Evolutionary conservation across 2,329 filamentous ascomycete species (phyloP).

Genomic region (Madurella fahalii): DNA sequence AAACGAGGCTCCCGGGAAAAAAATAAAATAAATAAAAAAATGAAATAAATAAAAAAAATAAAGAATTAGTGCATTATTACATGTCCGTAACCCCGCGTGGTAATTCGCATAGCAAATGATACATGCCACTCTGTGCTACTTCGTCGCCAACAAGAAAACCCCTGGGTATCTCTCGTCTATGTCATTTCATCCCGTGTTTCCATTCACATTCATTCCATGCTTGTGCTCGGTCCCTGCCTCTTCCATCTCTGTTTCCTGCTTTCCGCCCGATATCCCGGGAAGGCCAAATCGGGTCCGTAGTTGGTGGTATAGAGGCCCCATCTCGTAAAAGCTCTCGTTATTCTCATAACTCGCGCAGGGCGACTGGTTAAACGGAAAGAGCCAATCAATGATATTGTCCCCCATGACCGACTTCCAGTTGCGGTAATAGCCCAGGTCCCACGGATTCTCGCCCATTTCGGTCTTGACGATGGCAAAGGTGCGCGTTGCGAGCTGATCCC

Average conservation of each 20-base stretch:
- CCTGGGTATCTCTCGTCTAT: background rate
- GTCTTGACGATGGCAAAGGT: conserved; percentile 78
- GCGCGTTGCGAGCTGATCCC: conserved; percentile 50
- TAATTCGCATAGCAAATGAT: too few relatives aligned
- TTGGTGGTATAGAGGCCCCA: conserved; percentile 58
- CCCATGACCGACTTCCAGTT: conserved; percentile 86
- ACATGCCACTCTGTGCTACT: too few relatives aligned
- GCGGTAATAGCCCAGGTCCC: conserved; percentile 64
- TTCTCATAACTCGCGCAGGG: conserved; percentile 69
- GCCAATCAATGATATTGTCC: conserved; percentile 65
- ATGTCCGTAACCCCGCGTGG: too few relatives aligned
- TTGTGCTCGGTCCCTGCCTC: too few relatives aligned
- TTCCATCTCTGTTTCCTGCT: background rate
- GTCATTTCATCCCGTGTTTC: background rate
- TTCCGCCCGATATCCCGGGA: conserved; percentile 18
- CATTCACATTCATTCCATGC: too few relatives aligned
- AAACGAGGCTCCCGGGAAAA: too few relatives aligned
- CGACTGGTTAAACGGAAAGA: conserved; percentile 70
- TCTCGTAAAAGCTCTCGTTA: conserved; percentile 61
- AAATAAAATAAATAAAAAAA: too few relatives aligned
- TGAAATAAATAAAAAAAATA: too few relatives aligned
- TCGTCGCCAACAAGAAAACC: too few relatives aligned
- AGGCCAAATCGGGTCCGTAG: conserved; percentile 46
- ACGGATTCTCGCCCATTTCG: conserved; percentile 74
- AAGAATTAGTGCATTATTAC: too few relatives aligned